phyloP scores from a whole-genome alignment of 495 filamentous ascomycete species.

The Symbiotaphrina buchneri region DNA sequence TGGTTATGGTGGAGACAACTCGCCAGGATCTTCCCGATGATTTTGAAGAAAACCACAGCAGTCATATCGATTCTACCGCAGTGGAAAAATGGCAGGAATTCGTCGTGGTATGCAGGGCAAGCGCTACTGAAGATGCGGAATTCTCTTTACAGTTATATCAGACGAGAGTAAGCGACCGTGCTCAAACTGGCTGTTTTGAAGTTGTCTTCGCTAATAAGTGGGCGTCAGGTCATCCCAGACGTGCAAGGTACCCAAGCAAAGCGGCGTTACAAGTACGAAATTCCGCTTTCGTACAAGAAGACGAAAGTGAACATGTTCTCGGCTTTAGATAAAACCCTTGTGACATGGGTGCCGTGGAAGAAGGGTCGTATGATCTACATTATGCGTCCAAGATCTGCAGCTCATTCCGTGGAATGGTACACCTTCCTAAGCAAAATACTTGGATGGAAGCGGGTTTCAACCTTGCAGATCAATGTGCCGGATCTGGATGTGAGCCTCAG shows the following conservation, averaged over 20 bases:
- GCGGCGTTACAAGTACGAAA: conserved; percentile 29
- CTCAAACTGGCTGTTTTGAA: background rate
- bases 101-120: conserved; percentile 44
- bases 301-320: conserved; percentile 48
- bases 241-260: conserved; percentile 26
- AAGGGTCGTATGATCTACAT: conserved; percentile 42
- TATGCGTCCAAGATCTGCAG: conserved; percentile 38
- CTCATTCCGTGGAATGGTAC: conserved; percentile 51
- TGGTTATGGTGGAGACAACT: conserved; percentile 40
- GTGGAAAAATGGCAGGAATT: conserved; percentile 52
- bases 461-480: conserved; percentile 43
- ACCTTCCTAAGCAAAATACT: conserved; percentile 41
- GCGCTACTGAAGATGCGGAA: conserved; percentile 24
- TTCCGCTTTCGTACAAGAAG: conserved; percentile 26
- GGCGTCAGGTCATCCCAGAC: conserved; percentile 30
- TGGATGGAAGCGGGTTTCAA: conserved; percentile 31
- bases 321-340: conserved; percentile 47
- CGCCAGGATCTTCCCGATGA: conserved; percentile 30
- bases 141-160: conserved; percentile 47
- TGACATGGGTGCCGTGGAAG: conserved; percentile 36
- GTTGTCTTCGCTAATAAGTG: background rate
- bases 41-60: conserved; percentile 43
- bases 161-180: conserved; percentile 19
- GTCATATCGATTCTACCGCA: conserved; percentile 32
- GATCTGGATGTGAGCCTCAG: conserved; percentile 39